Conservation (phyloP, 1,284 basidiomycete genomes). For the Agroathelia rolfsii region DNA sequence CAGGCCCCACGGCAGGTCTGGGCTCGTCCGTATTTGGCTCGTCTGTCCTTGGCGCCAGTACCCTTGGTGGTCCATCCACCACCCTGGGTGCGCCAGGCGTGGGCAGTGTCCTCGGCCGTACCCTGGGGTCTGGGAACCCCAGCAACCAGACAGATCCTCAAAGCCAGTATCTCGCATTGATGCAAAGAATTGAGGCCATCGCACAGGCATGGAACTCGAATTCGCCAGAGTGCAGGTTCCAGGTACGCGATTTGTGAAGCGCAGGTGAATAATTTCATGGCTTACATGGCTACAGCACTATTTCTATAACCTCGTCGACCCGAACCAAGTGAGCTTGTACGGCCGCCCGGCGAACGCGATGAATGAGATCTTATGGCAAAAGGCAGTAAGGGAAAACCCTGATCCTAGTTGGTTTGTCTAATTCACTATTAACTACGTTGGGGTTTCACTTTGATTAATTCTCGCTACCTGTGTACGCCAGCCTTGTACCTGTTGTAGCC, state of each 20-base stretch:
- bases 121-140: conserved; percentile 25
- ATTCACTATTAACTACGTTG: not conserved
- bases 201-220: conserved; percentile 64
- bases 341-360: conserved; percentile 66
- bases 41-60: conserved; percentile 20
- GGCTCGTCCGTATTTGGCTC: conserved; percentile 25
- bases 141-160: conserved; percentile 48
- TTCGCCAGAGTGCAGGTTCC: conserved; percentile 70
- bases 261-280: conserved; percentile 3
- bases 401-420: conserved; percentile 63
- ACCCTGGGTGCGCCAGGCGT: conserved; percentile 15
- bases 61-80: conserved; percentile 19
- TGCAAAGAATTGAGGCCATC: conserved; percentile 57
- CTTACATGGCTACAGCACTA: conserved; percentile 40
- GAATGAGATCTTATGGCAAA: conserved; percentile 74
- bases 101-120: conserved; percentile 21
- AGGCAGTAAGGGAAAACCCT: conserved; percentile 75
- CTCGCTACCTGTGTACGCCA: conserved; percentile 20
- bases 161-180: conserved; percentile 45
- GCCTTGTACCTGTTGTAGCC: conserved; percentile 77
- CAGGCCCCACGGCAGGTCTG: conserved; percentile 11
- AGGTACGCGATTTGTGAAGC: conserved; percentile 37
- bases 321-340: conserved; percentile 58
- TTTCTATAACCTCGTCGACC: conserved; percentile 83
- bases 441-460: conserved; percentile 6